phyloP scores from a whole-genome alignment of 139 green algal genomes.

The Tetraselmis chui region DNA sequence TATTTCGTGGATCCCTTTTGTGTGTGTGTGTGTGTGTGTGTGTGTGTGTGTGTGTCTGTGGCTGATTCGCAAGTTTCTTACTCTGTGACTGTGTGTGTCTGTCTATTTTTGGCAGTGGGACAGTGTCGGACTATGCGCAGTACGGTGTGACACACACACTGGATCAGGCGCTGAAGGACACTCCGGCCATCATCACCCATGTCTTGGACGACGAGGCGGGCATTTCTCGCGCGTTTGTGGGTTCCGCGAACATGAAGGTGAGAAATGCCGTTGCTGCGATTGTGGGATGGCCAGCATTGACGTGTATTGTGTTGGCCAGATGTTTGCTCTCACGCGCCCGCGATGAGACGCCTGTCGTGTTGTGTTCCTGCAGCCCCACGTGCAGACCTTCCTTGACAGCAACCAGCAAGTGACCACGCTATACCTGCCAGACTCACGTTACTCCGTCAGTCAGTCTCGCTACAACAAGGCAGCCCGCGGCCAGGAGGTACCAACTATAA shows the following conservation, averaged over 20 bases:
- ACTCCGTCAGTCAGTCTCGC: not conserved
- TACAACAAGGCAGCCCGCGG: not conserved
- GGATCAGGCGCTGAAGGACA: conserved; percentile 63
- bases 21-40: too few species aligned
- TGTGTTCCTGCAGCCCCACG: not conserved
- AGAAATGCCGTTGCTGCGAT: too few species aligned
- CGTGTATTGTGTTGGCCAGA: too few species aligned
- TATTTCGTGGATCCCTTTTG: too few species aligned
- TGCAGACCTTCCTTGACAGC: not conserved
- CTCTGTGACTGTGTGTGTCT: too few species aligned
- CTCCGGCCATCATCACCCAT: conserved; percentile 59
- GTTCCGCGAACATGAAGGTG: conserved; percentile 4
- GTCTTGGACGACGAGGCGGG: conserved; percentile 37
- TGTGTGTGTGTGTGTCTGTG: too few species aligned
- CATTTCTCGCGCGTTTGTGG: conserved; percentile 33
- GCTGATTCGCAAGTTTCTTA: too few species aligned
- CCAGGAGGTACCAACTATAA: not conserved
- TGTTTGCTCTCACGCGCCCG: too few species aligned
- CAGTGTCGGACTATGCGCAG: not conserved
- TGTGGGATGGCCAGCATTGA: too few species aligned
- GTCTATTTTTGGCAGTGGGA: too few species aligned
- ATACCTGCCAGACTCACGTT: not conserved
- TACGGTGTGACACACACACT: conserved; percentile 61
- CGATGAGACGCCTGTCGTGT: too few species aligned
- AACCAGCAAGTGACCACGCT: not conserved